Base-by-base conservation (phyloP, 106 monocot species). In the Hemerocallis citrina region DNA sequence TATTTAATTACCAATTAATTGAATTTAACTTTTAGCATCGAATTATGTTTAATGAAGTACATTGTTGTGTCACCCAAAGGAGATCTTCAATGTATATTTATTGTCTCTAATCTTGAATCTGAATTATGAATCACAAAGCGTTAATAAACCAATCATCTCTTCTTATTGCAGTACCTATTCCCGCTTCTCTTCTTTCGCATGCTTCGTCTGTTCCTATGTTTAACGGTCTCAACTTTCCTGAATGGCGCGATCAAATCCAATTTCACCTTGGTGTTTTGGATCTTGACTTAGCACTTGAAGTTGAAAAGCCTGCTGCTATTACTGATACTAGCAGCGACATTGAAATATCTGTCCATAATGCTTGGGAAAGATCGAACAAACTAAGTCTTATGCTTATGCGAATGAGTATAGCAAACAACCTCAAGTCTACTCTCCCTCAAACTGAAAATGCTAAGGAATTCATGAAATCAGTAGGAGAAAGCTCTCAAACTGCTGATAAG, bases 301-400 rank as follows among this genome's bases (percentile, higher is more conserved):
- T 7, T n/a, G 25, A 55, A 2, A 68, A 44, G 21, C 31, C 30
- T 11, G 37, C 11, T 52, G 52, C 27, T 56, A n/a, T 20, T 67
- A 6, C 13, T 20, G n/a, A 20, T 4, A 17, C 2, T 1, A 34
- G 52, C 16, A 66, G 23, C 36, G n/a, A 31, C 12, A 2, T 52
- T 36, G 25, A 69, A 37, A 57, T 15, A 0, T 34, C 45, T 22
- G 22, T 34, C 34, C 8, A 44, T 58, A 34, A 47, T 13, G 44
- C 37, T 44, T 65, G 37, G 65, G 51, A 51, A 65, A 50, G 14
- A 7, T 34, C 35, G 14, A 65, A 72, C 31, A 58, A 57, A 54
- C 12, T 72, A 22, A 52, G 56, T 15, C 9, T 72, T 1, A 72
- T 35, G 44, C 35, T 72, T 24, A 57, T 72, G 63, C 30, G 22